A percentile compares a stretch with the other conserved stretches of the same genome.
phyloP scores from a whole-genome alignment of 169 alveolate species.

The Babesia ovata region DNA sequence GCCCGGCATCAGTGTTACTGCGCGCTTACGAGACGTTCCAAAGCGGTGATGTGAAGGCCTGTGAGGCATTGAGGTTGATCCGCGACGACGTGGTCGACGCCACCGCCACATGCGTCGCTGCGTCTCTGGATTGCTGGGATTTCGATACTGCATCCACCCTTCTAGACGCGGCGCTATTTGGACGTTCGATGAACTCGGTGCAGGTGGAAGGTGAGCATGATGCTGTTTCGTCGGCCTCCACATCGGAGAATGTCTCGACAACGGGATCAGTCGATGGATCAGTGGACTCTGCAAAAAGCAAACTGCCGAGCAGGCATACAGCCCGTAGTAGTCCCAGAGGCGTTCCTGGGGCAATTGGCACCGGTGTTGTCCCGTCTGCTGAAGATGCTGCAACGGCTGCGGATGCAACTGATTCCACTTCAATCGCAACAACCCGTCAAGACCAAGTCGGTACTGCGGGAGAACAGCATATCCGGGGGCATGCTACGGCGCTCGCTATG shows the following conservation, averaged over 20 bases:
- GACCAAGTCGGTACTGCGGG: neutral
- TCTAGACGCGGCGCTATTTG: constrained; percentile 70
- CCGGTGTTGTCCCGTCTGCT: neutral
- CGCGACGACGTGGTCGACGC: constrained; percentile 76
- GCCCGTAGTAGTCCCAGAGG: too few relatives aligned
- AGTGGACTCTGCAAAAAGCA: neutral
- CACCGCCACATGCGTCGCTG: constrained; percentile 73
- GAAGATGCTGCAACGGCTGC: neutral
- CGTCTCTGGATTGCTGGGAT: constrained; percentile 75
- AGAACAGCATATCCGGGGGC: neutral
- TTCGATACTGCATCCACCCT: constrained; percentile 61
- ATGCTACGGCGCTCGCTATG: constrained; percentile 5
- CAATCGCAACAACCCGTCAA: neutral
- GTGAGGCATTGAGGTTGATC: constrained; percentile 78
- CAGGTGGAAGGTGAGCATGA: neutral
- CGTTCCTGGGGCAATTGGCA: neutral
- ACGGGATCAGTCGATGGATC: neutral
- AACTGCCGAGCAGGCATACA: neutral
- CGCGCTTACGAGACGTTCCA: constrained; percentile 75
- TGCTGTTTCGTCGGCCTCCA: neutral
- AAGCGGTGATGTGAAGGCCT: constrained; percentile 77
- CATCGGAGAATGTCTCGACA: neutral
- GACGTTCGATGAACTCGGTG: constrained; percentile 44
- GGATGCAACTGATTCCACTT: neutral
- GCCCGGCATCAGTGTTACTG: constrained; percentile 80